Conservation (phyloP, 805 yeast genomes). For the Kodamaea kaohsiungensis region DNA sequence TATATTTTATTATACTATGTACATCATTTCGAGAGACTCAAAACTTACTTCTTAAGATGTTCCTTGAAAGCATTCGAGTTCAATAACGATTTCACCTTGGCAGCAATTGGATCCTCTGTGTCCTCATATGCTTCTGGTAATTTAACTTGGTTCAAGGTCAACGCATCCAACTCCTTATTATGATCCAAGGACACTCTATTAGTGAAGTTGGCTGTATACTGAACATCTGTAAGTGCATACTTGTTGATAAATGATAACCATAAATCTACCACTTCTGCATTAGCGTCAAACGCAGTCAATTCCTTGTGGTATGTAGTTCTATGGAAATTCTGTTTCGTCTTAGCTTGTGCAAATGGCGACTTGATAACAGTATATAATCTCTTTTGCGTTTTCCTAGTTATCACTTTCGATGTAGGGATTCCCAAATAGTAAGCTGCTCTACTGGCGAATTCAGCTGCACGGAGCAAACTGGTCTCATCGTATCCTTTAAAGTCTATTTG, state of each 20-base stretch:
- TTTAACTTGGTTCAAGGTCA: constrained; percentile 26
- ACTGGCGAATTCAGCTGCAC: constrained; percentile 80
- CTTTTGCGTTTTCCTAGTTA: constrained; percentile 64
- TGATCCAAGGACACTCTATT: constrained; percentile 42
- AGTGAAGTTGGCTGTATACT: constrained; percentile 68
- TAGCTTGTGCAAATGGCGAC: constrained; percentile 93
- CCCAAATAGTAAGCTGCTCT: constrained; percentile 91
- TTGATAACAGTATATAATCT: constrained; percentile 92
- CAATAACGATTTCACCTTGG: constrained; percentile 70
- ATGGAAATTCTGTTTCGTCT: constrained; percentile 90
- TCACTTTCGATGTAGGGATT: constrained; percentile 79
- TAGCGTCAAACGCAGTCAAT: constrained; percentile 79
- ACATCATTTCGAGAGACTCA: neutral
- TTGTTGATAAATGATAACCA: constrained; percentile 78
- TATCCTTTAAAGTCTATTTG: constrained; percentile 71
- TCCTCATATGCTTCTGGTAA: constrained; percentile 37
- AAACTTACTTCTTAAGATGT: constrained; percentile 1
- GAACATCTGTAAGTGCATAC: constrained; percentile 78
- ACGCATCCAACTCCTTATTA: constrained; percentile 35
- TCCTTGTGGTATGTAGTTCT: constrained; percentile 79
- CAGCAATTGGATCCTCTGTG: constrained; percentile 50
- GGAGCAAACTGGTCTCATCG: constrained; percentile 67
- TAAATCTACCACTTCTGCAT: constrained; percentile 79
- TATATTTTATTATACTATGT: constrained; percentile 3
- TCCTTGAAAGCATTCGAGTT: constrained; percentile 66